Conservation (phyloP, 2,329 filamentous ascomycete genomes). For the Colletotrichum simmondsii region DNA sequence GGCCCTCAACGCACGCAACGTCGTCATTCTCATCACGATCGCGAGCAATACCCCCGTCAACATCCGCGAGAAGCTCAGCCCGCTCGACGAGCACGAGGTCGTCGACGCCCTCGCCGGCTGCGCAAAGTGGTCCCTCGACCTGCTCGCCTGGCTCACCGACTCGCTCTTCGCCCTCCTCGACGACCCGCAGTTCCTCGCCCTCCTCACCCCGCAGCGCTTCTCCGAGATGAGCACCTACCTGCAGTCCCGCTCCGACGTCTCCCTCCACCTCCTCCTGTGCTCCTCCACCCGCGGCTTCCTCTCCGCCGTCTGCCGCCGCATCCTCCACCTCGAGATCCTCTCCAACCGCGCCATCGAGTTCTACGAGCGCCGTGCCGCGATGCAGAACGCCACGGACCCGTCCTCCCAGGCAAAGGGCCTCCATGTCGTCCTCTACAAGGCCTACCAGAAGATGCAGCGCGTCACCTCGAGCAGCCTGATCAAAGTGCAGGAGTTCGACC, state of each 20-base stretch:
- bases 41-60: slow-evolving; percentile 66
- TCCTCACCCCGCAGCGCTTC: slow-evolving; percentile 60
- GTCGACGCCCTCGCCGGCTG: slow-evolving; percentile 79
- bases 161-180: slow-evolving; percentile 66
- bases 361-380: slow-evolving; percentile 54
- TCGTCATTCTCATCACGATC: slow-evolving; percentile 73
- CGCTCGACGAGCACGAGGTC: slow-evolving; percentile 77
- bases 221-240: slow-evolving; percentile 63
- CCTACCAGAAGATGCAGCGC: slow-evolving; percentile 65
- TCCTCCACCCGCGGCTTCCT: slow-evolving; percentile 81
- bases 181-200: slow-evolving; percentile 61
- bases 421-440: slow-evolving; percentile 65
- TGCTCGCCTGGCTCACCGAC: slow-evolving; percentile 73
- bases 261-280: slow-evolving; percentile 74
- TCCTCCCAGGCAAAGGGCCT: slow-evolving; percentile 50
- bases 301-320: slow-evolving; percentile 73
- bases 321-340: slow-evolving; percentile 66
- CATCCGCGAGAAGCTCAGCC: slow-evolving; percentile 66
- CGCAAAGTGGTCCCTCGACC: slow-evolving; percentile 81
- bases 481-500: slow-evolving; percentile 71
- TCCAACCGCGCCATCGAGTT: slow-evolving; percentile 61
- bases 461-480: slow-evolving; percentile 63
- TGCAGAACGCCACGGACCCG: slow-evolving; percentile 54
- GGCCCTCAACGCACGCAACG: slow-evolving; percentile 79
- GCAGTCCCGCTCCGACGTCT: slow-evolving; percentile 64